Percentiles rank a stretch among this genome's conserved stretches.
Conservation (phyloP, 1,284 basidiomycete species). For the Ceratobasidium sp. region DNA sequence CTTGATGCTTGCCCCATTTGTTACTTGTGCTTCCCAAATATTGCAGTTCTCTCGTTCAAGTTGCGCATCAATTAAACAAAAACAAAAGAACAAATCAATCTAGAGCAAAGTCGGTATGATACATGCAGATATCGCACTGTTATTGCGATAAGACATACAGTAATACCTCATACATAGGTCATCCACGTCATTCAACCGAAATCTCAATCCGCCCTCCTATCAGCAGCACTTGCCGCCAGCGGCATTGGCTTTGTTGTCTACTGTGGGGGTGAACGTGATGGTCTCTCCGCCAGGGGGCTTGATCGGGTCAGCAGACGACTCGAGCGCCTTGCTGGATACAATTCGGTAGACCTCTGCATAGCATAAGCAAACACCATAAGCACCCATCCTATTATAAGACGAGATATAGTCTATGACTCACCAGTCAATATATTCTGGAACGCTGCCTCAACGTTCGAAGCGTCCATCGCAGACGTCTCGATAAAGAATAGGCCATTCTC, state of each 20-base stretch:
- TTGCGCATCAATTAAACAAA: slow-evolving; percentile 21
- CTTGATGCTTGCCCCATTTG: slow-evolving; percentile 2
- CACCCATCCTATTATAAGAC: no score
- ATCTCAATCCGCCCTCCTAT: background rate
- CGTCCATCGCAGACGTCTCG: slow-evolving; percentile 99
- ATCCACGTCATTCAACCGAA: slow-evolving; percentile 17
- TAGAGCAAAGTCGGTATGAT: slow-evolving; percentile 34
- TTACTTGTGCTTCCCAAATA: background rate
- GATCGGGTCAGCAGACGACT: slow-evolving; percentile 77
- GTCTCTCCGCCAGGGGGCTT: slow-evolving; percentile 75
- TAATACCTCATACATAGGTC: slow-evolving; percentile 31
- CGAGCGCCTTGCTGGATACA: slow-evolving; percentile 89
- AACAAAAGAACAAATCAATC: slow-evolving; percentile 29
- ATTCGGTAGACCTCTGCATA: slow-evolving; percentile 90
- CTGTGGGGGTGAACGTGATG: slow-evolving; percentile 75
- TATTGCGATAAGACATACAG: slow-evolving; percentile 35
- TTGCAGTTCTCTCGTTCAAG: no score
- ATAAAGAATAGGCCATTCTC: slow-evolving; percentile 94
- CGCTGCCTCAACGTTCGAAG: slow-evolving; percentile 95
- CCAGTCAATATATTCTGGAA: slow-evolving; percentile 98
- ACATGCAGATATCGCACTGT: slow-evolving; percentile 31
- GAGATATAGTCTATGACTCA: slow-evolving; percentile 60
- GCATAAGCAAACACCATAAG: slow-evolving; percentile 24
- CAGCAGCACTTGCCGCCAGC: slow-evolving; percentile 39
- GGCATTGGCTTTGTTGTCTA: slow-evolving; percentile 53